Percentiles rank a stretch among this genome's conserved stretches.
Conservation (phyloP, 495 filamentous ascomycete species). For the Hypoxylon trugodes region DNA sequence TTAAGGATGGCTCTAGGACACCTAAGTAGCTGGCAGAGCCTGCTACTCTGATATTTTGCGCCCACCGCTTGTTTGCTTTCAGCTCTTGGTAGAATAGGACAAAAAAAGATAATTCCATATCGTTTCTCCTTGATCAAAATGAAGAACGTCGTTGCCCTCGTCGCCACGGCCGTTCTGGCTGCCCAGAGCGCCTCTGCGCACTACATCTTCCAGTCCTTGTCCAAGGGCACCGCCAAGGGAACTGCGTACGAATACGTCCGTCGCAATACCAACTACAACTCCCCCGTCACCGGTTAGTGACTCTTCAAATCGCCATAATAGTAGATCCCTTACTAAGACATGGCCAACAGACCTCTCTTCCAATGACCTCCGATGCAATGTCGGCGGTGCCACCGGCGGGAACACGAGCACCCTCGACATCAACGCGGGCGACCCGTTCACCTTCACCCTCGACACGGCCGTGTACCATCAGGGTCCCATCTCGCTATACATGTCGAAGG, state of each 20-base stretch:
- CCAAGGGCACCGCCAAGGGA: conserved; percentile 55
- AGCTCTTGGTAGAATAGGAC: no score
- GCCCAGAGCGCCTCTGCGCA: conserved; percentile 50
- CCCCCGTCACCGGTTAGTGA: conserved; percentile 58
- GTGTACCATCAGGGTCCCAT: conserved; percentile 70
- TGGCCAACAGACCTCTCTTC: conserved; percentile 51
- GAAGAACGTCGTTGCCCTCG: conserved; percentile 45
- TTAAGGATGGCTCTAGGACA: conserved; percentile 30
- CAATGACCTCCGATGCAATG: conserved; percentile 66
- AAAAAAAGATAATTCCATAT: neutral
- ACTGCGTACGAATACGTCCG: conserved; percentile 61
- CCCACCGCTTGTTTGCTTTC: neutral
- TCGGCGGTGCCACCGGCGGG: conserved; percentile 56
- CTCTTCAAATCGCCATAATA: neutral
- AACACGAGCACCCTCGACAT: conserved; percentile 57
- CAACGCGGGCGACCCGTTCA: conserved; percentile 61
- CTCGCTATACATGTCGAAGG: conserved; percentile 64
- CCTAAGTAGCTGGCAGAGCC: conserved; percentile 19
- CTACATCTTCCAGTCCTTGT: conserved; percentile 61
- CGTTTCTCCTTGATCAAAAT: conserved; percentile 32
- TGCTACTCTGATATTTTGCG: conserved; percentile 2
- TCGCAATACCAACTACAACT: conserved; percentile 66
- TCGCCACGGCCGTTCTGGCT: conserved; percentile 48
- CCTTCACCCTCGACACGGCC: conserved; percentile 58
- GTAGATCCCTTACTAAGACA: conserved; percentile 3